Conservation (phyloP, 352 stramenopile genomes). For the Aphanomyces invadans region DNA sequence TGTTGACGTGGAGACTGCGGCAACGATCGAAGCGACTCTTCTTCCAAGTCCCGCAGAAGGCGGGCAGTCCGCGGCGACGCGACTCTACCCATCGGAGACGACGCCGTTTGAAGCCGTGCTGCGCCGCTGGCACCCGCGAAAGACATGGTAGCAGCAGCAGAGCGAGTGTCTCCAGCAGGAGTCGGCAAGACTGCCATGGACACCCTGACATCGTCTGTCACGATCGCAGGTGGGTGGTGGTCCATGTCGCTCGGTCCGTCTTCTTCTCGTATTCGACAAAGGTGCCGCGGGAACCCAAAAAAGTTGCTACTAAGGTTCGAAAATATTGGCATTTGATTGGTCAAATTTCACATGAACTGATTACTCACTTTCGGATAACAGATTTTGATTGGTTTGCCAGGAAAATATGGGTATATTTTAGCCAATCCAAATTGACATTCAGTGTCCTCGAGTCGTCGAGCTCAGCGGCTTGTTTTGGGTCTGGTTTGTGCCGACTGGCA, state of each 20-base stretch:
- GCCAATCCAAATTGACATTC: not conserved
- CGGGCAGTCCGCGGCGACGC: conserved; percentile 1
- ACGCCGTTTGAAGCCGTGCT: not conserved
- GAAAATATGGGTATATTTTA: conserved; percentile 6
- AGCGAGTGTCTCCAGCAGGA: not conserved
- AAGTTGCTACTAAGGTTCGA: conserved; percentile 11
- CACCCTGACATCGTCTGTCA: not conserved
- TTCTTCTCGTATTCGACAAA: too few relatives aligned
- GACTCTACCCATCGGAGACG: not conserved
- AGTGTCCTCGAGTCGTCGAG: too few relatives aligned
- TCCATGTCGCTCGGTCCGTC: too few relatives aligned
- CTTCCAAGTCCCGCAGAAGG: conserved; percentile 14
- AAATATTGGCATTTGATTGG: not conserved
- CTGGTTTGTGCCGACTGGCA: too few relatives aligned
- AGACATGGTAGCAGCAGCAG: not conserved
- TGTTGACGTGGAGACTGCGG: conserved; percentile 3
- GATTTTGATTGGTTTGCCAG: conserved; percentile 5
- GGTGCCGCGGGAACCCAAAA: too few relatives aligned
- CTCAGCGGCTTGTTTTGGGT: too few relatives aligned
- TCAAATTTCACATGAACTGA: not conserved
- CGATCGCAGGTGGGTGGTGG: not conserved
- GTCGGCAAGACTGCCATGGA: conserved; percentile 1
- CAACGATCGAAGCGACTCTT: conserved; percentile 3
- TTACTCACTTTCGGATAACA: conserved; percentile 4
- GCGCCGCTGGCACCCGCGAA: not conserved